Percentiles rank a stretch among this genome's conserved stretches.
phyloP scores from a whole-genome alignment of 345 rosid species.

The Ricinus communis region DNA sequence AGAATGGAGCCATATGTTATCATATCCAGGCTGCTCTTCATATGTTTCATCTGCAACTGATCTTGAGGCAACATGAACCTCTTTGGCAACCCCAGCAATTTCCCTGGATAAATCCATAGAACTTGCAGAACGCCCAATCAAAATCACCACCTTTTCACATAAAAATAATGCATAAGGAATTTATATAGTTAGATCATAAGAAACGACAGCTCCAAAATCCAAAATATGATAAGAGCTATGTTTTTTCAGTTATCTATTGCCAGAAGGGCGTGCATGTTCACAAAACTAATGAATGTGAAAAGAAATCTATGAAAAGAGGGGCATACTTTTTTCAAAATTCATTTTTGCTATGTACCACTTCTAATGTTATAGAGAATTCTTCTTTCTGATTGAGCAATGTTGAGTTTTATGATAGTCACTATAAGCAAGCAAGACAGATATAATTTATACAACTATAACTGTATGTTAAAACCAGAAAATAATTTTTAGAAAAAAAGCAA shows the following conservation, averaged over 20 bases:
- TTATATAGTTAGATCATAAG: not conserved
- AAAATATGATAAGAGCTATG: not conserved
- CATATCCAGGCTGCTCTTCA: constrained; percentile 42
- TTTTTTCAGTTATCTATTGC: too few species aligned
- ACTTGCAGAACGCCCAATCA: constrained; percentile 72
- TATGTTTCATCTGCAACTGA: constrained; percentile 47
- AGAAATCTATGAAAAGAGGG: too few species aligned
- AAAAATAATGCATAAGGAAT: constrained; percentile 7
- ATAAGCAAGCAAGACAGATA: not conserved
- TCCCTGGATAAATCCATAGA: constrained; percentile 74
- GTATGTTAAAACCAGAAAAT: too few species aligned
- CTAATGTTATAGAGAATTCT: too few species aligned
- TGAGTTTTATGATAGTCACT: not conserved
- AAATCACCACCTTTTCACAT: constrained; percentile 53
- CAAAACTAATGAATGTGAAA: too few species aligned
- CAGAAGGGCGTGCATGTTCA: too few species aligned
- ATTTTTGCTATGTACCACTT: too few species aligned
- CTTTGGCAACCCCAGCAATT: constrained; percentile 63
- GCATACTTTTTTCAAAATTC: too few species aligned
- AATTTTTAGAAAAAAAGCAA: not conserved
- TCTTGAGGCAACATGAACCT: constrained; percentile 74
- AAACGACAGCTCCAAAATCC: not conserved
- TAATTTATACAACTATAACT: not conserved
- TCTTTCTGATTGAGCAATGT: not conserved
- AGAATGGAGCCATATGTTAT: constrained; percentile 72